Evolutionary conservation across 2,329 filamentous ascomycete species (phyloP), one percentile per base, ranked within the genome.

Genomic region (Xylaria sp.): DNA sequence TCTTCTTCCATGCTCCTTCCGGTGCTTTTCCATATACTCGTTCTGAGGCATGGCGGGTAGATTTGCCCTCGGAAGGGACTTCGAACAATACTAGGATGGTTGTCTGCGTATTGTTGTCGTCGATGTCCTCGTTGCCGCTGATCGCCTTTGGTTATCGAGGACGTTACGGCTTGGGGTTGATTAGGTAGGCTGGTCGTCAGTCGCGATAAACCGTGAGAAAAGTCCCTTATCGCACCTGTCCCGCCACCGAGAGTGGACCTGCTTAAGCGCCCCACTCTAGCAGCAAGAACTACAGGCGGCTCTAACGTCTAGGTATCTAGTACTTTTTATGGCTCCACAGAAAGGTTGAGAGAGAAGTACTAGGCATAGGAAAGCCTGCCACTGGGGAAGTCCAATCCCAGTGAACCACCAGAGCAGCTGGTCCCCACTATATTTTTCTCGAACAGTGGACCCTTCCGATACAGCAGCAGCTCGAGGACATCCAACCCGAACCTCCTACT

Each of bases 1-100:
- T 35, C 66, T 65, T 15, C 70, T 55, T 47, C 67, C 70, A 58
- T 69, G 65, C 45, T 65, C 62, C 66, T 68, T 66, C 54, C 65
- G 50, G 61, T 69, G 69, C 21, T 67, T 69, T 31, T 73, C 71
- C 71, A 73, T 70, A 57, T 58, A 66, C 80, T 91, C 90, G 79
- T 93, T 93, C 83, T 94, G 90, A 84, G 90, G 90, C 70, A 71
- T 72, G 68, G 51, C 68, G 67, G 52, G 57, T 70, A n/a, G 40
- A 50, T 52, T 60, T 60, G 71, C 71, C 71, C 71, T 72, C 70
- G 65, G 69, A 38, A 70, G 70, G 69, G 71, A 70, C 69, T 72
- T 69, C n/a, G 42, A 60, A 33, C 19, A 31, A 28, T 33, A 12
- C 8, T 38, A 37, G 21, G 15, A 21, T 51, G 2, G n/a, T 46